Evolutionary conservation across 176 grass and related monocot genomes (phyloP), one percentile per base, ranked within the genome.

Genomic region (Bromus sterilis): DNA sequence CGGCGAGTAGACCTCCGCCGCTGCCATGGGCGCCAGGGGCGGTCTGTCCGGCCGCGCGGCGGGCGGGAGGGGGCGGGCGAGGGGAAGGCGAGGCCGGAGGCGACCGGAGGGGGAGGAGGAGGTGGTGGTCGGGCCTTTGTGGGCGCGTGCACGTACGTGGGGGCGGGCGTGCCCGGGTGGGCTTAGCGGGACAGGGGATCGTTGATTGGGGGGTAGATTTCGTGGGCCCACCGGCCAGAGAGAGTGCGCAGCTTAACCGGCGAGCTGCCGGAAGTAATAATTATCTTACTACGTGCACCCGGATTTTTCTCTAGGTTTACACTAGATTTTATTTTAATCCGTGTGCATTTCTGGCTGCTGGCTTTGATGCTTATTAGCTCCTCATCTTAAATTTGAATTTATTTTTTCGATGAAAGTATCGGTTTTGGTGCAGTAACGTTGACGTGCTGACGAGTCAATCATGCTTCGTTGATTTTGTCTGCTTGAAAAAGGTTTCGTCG

Each of bases 1-100:
- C 71, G 85, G 91, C 53, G 91, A 86, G 56, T 70, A 91, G 15
- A 91, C 84, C 82, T 88, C 82, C 24, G 89, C 83, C 26, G 89
- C 77, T 13, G 91, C 89, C 85, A 89, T 84, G 76, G n/a, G 34
- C 31, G 30, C 83, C 80, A 69, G 83, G 25, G 74, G 66, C 61
- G 56, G 46, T 4, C 36, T 66, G 56, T 13, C 83, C 64, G 77
- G 25, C 67, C 43, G 58, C 66, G 66, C 43, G 51, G 25, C 69
- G 32, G 56, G 14, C 41, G 25, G 67, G 25, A 41, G 18, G 15
- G 60, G 21, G 18, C 31, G 28, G 29, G 42, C 46, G 53, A 51
- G 15, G 64, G 25, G 32, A 48, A 64, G 48, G 69, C 37, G 29
- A 40, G 61, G 44, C 56, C 72, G 66, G 73, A 39, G 78, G 67